A percentile compares a stretch with the other conserved stretches of the same genome.
Conservation (phyloP, 208 protist species). For the Porcisia hertigi region DNA sequence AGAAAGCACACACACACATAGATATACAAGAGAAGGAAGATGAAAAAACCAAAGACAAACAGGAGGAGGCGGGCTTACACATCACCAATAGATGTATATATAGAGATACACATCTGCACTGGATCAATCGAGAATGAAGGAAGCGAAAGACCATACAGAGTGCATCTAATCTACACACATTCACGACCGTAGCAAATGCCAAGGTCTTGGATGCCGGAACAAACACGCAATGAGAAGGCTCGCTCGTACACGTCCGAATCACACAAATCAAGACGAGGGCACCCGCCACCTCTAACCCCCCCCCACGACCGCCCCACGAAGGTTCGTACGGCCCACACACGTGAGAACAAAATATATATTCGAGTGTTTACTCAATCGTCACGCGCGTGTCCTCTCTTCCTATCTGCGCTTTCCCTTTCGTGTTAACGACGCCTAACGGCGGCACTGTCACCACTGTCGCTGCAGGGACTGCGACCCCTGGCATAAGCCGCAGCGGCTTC, state of each 20-base stretch:
- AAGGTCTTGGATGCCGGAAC: background rate
- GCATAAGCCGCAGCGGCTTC: slow-evolving; percentile 16
- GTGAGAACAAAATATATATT: background rate
- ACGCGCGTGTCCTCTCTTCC: slow-evolving; percentile 21
- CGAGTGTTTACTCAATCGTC: slow-evolving; percentile 15
- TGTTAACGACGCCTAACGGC: background rate
- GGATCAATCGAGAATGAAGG: background rate
- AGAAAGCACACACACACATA: background rate
- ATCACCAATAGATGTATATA: background rate
- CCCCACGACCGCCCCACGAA: background rate
- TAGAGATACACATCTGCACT: no score
- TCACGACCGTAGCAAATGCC: background rate
- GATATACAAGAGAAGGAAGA: background rate
- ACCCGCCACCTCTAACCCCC: no score
- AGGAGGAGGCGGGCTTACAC: no score
- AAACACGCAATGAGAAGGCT: background rate
- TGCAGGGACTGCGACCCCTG: background rate
- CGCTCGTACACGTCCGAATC: no score
- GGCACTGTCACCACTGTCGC: slow-evolving; percentile 15
- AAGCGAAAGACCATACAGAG: background rate
- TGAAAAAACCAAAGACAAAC: no score
- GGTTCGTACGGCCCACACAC: background rate
- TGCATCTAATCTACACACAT: background rate
- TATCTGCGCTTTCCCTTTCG: background rate
- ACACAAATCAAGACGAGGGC: no score